These are phyloP conservation scores for Xylariaceae sp. DNA, from an alignment of 2,329 filamentous ascomycete genomes.

Conservation along the genomic window DNA sequence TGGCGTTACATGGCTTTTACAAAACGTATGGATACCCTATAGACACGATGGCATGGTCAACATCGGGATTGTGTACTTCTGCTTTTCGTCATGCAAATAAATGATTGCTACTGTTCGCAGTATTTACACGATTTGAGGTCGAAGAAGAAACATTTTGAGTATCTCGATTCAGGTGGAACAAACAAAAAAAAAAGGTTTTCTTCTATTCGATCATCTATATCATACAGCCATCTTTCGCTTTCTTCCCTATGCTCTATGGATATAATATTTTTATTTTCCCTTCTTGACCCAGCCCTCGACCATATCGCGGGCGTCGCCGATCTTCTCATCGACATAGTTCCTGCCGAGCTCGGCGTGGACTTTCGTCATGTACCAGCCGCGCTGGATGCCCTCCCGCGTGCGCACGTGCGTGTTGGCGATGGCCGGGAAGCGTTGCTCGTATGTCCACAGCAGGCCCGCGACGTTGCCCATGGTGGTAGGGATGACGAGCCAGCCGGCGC, in stretches of 20 bases:
- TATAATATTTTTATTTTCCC: slow-evolving; percentile 59
- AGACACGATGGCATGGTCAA: slow-evolving; percentile 11
- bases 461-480: slow-evolving; percentile 90
- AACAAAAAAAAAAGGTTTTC: slow-evolving; percentile 13
- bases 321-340: slow-evolving; percentile 73
- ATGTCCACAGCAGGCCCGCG: slow-evolving; percentile 79
- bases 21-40: slow-evolving; percentile 16
- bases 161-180: slow-evolving; percentile 7
- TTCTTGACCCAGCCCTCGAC: slow-evolving; percentile 89
- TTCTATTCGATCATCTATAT: slow-evolving; percentile 29
- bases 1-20: slow-evolving; percentile 1
- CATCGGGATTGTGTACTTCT: background rate
- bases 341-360: slow-evolving; percentile 67
- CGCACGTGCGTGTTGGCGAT: slow-evolving; percentile 75
- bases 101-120: background rate
- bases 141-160: background rate
- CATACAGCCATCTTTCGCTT: slow-evolving; percentile 23
- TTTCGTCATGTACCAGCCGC: slow-evolving; percentile 67
- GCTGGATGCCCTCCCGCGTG: slow-evolving; percentile 61
- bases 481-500: slow-evolving; percentile 76
- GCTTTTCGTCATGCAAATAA: background rate
- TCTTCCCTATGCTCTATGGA: background rate
- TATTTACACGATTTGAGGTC: background rate
- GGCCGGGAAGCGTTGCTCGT: slow-evolving; percentile 82
- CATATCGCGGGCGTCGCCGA: slow-evolving; percentile 66